phyloP scores from a whole-genome alignment of 257 asterid genomes.

The Solanum infundibuliforme region DNA sequence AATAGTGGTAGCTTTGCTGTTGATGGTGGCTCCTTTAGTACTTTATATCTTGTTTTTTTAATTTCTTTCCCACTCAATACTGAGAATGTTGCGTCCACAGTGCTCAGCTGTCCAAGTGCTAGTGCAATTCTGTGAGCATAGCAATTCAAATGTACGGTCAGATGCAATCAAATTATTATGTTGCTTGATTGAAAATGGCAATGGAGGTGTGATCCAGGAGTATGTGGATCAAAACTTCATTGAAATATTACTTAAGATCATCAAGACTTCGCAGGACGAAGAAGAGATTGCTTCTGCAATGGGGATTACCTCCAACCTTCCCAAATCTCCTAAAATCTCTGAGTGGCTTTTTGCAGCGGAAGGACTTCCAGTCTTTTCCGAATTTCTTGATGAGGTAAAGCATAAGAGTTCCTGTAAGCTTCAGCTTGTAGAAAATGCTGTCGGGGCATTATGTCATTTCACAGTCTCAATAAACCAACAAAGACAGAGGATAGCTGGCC shows the following conservation, averaged over 20 bases:
- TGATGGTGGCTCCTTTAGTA: not conserved
- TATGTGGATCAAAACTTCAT: conserved; percentile 28
- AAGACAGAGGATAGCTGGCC: conserved; percentile 38
- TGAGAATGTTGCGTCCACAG: conserved; percentile 21
- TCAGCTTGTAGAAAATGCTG: conserved; percentile 34
- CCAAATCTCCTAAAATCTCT: conserved; percentile 25
- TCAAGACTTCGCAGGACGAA: conserved; percentile 24
- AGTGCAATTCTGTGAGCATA: conserved; percentile 33
- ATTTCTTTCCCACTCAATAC: not conserved
- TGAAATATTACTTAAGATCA: conserved; percentile 28
- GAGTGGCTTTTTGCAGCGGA: conserved; percentile 42
- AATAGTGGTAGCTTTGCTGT: not conserved
- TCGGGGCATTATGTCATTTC: conserved; percentile 45
- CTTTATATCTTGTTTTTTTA: not conserved
- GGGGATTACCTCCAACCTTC: conserved; percentile 45
- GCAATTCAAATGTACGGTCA: conserved; percentile 26
- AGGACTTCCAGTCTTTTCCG: conserved; percentile 19
- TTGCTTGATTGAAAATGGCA: conserved; percentile 28
- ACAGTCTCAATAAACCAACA: conserved; percentile 21
- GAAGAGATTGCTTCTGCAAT: conserved; percentile 44
- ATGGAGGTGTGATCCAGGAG: conserved; percentile 20
- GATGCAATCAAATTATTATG: conserved; percentile 37
- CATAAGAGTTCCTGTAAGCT: conserved; percentile 13
- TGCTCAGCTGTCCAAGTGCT: conserved; percentile 37
- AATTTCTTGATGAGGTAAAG: conserved; percentile 12